Evolutionary conservation across 2,329 filamentous ascomycete genomes (phyloP).

Genomic region (Epichloe brachyelytri): DNA sequence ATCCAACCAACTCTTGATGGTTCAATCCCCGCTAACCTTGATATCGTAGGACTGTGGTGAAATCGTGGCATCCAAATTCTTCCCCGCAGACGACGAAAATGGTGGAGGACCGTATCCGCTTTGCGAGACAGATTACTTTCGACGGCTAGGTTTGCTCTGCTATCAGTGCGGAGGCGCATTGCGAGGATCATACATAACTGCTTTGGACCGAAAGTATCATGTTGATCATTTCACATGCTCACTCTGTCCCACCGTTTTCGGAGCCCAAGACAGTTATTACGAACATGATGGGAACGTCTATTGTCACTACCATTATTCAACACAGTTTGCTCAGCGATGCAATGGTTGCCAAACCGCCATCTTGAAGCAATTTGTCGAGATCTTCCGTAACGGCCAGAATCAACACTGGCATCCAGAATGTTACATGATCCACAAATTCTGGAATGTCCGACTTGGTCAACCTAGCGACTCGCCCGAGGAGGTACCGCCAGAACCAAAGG

Average conservation of each 20-base stretch:
- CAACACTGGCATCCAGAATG: slow-evolving; percentile 99
- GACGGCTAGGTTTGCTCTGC: slow-evolving; percentile 79
- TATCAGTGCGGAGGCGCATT: slow-evolving; percentile 85
- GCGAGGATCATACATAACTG: slow-evolving; percentile 94
- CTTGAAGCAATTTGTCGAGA: slow-evolving; percentile 97
- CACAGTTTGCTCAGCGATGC: slow-evolving; percentile 88
- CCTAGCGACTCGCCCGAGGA: slow-evolving; percentile 38
- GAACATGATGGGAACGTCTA: slow-evolving; percentile 95
- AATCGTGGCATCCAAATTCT: slow-evolving; percentile 97
- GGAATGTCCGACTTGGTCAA: slow-evolving; percentile 81
- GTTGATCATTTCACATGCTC: slow-evolving; percentile 99
- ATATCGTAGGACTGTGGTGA: slow-evolving; percentile 73
- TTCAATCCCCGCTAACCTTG: slow-evolving; percentile 5
- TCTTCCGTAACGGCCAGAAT: slow-evolving; percentile 93
- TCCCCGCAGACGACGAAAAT: slow-evolving; percentile 85
- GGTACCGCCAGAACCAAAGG: slow-evolving; percentile 28
- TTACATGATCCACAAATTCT: slow-evolving; percentile 99
- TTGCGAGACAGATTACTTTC: slow-evolving; percentile 96
- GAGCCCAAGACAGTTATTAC: slow-evolving; percentile 96
- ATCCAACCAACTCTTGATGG: too few relatives aligned
- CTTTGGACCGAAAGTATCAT: slow-evolving; percentile 94
- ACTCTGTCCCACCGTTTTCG: slow-evolving; percentile 93
- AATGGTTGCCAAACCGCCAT: slow-evolving; percentile 96
- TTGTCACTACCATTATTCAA: slow-evolving; percentile 98
- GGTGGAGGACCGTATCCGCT: slow-evolving; percentile 81